Percentiles rank a stretch among this genome's conserved stretches.
These are phyloP conservation scores for Zoysia japonica DNA, from an alignment of 176 grass and related monocot genomes.

Conservation along the genomic window DNA sequence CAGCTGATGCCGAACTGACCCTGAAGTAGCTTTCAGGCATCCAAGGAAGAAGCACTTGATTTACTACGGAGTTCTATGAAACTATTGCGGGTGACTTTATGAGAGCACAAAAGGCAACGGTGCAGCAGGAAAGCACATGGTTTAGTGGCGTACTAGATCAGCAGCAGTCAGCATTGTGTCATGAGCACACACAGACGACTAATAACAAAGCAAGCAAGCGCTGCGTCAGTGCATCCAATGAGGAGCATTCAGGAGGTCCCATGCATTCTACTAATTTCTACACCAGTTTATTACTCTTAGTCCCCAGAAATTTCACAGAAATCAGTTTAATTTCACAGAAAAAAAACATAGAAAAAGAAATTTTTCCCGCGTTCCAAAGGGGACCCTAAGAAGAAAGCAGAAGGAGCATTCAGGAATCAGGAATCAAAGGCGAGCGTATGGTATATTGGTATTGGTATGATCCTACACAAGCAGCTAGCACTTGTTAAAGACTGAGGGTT, in stretches of 20 bases:
- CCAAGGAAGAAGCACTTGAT: conserved; percentile 16
- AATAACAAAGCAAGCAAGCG: conserved; percentile 13
- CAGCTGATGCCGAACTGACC: conserved; percentile 4
- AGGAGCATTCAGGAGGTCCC: conserved; percentile 23
- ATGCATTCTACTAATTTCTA: too few relatives aligned
- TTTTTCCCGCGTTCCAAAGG: too few relatives aligned
- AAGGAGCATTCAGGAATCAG: too few relatives aligned
- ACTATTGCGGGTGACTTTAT: conserved; percentile 27
- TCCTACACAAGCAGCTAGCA: too few relatives aligned
- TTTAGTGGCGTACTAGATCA: conserved; percentile 39
- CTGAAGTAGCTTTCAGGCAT: conserved; percentile 18
- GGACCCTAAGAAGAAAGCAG: too few relatives aligned
- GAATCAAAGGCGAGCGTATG: too few relatives aligned
- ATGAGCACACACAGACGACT: neutral
- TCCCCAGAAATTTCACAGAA: too few relatives aligned
- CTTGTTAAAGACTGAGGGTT: too few relatives aligned
- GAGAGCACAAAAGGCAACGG: conserved; percentile 28
- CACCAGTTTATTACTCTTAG: too few relatives aligned
- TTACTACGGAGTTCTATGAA: neutral
- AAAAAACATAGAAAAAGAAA: too few relatives aligned
- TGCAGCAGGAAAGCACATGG: conserved; percentile 40
- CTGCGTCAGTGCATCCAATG: conserved; percentile 33
- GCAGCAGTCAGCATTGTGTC: conserved; percentile 41
- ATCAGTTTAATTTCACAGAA: too few relatives aligned
- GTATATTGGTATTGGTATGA: too few relatives aligned